Percentiles rank a stretch among this genome's conserved stretches.
These are phyloP conservation scores for Monosporascus sp. DNA, from an alignment of 2,329 filamentous ascomycete genomes.

Conservation along the genomic window DNA sequence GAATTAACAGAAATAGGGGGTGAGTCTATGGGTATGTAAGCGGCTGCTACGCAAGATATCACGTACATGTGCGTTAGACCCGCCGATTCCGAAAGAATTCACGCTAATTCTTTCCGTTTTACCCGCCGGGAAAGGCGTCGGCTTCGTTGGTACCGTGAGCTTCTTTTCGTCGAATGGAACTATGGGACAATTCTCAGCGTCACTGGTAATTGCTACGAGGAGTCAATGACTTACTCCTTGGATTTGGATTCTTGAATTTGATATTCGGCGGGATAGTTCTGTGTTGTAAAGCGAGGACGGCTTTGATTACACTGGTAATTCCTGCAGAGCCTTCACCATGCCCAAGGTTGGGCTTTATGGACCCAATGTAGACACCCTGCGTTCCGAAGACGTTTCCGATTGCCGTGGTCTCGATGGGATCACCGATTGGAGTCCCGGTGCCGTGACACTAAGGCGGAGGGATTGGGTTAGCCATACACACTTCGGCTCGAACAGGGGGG, in stretches of 20 bases:
- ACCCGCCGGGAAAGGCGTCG: conserved; percentile 12
- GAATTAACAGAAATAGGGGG: no score
- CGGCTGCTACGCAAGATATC: conserved; percentile 4
- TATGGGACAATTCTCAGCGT: conserved; percentile 1
- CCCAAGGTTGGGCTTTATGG: conserved; percentile 22
- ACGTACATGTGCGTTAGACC: conserved; percentile 19
- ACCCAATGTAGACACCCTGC: conserved; percentile 11
- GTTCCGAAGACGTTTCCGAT: conserved; percentile 20
- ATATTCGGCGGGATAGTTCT: conserved; percentile 21
- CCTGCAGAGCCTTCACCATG: conserved; percentile 22
- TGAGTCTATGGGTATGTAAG: conserved; percentile 3
- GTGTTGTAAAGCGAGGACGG: conserved; percentile 23
- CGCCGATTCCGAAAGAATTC: conserved; percentile 32
- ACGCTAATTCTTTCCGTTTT: conserved; percentile 21
- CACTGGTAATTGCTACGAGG: background rate
- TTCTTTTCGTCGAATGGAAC: conserved; percentile 13
- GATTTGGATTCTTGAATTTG: conserved; percentile 18
- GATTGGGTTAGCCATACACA: conserved; percentile 1
- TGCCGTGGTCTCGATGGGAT: conserved; percentile 27
- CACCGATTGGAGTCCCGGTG: conserved; percentile 31
- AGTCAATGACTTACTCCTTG: conserved; percentile 10
- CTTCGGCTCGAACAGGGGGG: background rate
- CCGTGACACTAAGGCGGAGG: conserved; percentile 22
- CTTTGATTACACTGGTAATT: conserved; percentile 24
- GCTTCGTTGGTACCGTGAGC: conserved; percentile 14